Evolutionary conservation across 1,284 basidiomycete genomes (phyloP).

Genomic region (Melampsora abietis-canadensis): DNA sequence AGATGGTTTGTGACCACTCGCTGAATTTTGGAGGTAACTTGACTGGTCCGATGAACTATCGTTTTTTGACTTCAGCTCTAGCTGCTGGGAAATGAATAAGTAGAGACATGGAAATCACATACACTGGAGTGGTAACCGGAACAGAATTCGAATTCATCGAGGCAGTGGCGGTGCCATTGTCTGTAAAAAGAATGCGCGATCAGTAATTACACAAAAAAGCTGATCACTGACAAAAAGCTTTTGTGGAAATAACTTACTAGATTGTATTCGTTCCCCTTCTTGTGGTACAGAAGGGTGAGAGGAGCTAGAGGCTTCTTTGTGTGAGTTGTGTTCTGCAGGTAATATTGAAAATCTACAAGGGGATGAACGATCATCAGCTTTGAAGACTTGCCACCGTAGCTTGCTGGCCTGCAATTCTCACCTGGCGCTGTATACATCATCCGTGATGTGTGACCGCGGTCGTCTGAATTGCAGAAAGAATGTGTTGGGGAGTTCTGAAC

Average conservation of each 20-base stretch:
- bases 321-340: not conserved
- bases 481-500: not conserved
- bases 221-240: not conserved
- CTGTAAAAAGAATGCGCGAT: not conserved
- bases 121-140: not conserved
- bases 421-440: slow-evolving; percentile 5
- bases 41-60: not conserved
- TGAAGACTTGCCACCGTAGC: not conserved
- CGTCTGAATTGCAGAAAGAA: not conserved
- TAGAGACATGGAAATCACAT: not conserved
- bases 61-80: not conserved
- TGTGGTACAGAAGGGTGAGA: not conserved
- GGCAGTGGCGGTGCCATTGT: not conserved
- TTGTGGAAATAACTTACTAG: not conserved
- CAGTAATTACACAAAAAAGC: not conserved
- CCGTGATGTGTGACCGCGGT: not conserved
- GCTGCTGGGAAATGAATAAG: not conserved
- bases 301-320: not conserved
- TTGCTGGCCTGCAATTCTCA: not conserved
- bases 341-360: not conserved
- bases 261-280: not conserved
- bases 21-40: not conserved
- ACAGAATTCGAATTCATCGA: not conserved
- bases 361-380: not conserved
- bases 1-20: not conserved